Percentiles rank a stretch among this genome's conserved stretches.
phyloP scores from a whole-genome alignment of 2,329 filamentous ascomycete species.

The Atkinsonella hypoxylon region DNA sequence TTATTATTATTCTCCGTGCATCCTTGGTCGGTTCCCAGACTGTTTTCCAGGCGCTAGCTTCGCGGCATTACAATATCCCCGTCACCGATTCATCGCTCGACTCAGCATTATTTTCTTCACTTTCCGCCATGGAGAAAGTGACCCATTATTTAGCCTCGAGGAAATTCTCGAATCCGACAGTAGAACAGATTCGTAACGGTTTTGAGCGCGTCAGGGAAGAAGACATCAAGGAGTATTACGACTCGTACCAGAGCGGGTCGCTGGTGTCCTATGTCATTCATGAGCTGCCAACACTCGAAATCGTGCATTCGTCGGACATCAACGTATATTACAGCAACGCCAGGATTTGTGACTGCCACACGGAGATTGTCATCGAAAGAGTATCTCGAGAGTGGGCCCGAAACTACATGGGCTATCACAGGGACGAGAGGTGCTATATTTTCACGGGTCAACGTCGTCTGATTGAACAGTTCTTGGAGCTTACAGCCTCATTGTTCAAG shows the following conservation, averaged over 20 bases:
- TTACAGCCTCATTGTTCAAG: not conserved
- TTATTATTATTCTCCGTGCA: not conserved
- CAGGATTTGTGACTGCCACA: not conserved
- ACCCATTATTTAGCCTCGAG: not conserved
- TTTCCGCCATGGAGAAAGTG: not conserved
- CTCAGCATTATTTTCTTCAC: not conserved
- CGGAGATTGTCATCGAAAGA: not conserved
- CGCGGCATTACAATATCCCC: not conserved
- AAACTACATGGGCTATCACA: slow-evolving; percentile 8
- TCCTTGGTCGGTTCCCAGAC: too few relatives aligned
- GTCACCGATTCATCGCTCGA: not conserved
- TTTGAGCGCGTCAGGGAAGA: not conserved
- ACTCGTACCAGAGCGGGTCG: not conserved
- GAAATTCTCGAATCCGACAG: not conserved
- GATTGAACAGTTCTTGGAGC: slow-evolving; percentile 2
- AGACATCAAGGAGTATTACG: not conserved
- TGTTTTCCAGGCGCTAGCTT: too few relatives aligned
- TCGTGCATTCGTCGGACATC: slow-evolving; percentile 3
- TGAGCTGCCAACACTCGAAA: not conserved
- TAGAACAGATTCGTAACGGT: not conserved
- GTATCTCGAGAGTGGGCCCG: not conserved
- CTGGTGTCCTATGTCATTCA: not conserved
- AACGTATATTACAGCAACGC: not conserved
- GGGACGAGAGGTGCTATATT: slow-evolving; percentile 1
- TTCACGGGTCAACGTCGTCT: slow-evolving; percentile 9